Evolutionary conservation across 768 basidiomycete genomes (phyloP), one percentile per base, ranked within the genome.

Genomic region (Paxillus ammoniavirescens): DNA sequence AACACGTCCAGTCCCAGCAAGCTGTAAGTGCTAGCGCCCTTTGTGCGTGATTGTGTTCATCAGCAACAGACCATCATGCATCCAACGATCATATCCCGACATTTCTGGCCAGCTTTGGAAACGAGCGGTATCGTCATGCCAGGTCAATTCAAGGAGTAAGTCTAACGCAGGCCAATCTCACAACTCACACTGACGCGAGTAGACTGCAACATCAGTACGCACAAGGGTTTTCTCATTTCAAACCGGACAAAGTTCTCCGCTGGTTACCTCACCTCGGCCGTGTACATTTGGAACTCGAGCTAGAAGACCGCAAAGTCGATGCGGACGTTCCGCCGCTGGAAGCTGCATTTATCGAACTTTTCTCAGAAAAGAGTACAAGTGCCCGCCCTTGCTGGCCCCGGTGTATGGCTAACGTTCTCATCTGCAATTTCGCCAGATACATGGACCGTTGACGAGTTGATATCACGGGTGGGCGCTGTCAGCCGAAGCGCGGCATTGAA

Each of bases 81-180:
- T 62, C 91, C 95, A 1, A 89, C 87, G 1, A 87, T 99, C 61
- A 89, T 98, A 37, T 98, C 97, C 10, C 82, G 85, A 12, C 86
- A 96, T 61, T 99, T 98, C 72, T 99, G 97, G 97, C 97, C 97
- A 0, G 73, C 86, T 1, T 76, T 97, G 23, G 88, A 91, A 61
- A 73, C 86, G 2, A 83, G 83, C 52, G 80, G 80, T 14, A 77
- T 97, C 53, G 67, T 76, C 41, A 87, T 98, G 80, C 92, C 95
- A 0, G 91, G 91, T 2, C 91, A 93, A 66, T 86, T 97, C 64
- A 81, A 83, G 60, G 70, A 71, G 95, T 96, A 63, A 43, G 87
- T 72, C 26, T 15, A 2, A 28, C 21, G 9, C 26, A 5, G 21
- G 28, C 5, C 17, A 4, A 42, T 12, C 30, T 7, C 40, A 36